A percentile compares a stretch with the other conserved stretches of the same genome.
Evolutionary conservation across 768 basidiomycete species (phyloP).

Genomic region (Boletus insuetus): DNA sequence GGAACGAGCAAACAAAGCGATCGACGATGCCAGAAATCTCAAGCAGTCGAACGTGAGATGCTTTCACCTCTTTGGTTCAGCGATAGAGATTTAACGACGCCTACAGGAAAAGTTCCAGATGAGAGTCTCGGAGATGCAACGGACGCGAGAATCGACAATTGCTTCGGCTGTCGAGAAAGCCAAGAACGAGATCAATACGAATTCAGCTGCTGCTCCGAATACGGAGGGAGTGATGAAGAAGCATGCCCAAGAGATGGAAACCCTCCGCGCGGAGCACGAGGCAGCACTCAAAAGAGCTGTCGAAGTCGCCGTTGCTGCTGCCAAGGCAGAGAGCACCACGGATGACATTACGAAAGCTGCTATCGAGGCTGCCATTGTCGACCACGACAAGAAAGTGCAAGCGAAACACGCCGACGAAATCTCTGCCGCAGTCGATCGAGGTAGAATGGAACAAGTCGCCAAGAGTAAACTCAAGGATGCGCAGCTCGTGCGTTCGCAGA

Average conservation of each 20-base stretch:
- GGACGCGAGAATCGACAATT: slow-evolving; percentile 51
- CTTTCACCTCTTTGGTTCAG: not conserved
- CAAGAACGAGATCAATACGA: slow-evolving; percentile 42
- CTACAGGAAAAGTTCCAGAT: slow-evolving; percentile 60
- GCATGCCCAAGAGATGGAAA: slow-evolving; percentile 59
- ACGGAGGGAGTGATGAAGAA: slow-evolving; percentile 44
- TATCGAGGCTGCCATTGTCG: slow-evolving; percentile 46
- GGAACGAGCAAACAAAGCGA: slow-evolving; percentile 43
- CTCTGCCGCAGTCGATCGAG: slow-evolving; percentile 62
- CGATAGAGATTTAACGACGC: slow-evolving; percentile 1
- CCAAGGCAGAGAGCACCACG: slow-evolving; percentile 34
- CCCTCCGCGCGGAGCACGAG: slow-evolving; percentile 54
- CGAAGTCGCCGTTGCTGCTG: slow-evolving; percentile 40
- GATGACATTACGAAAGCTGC: slow-evolving; percentile 43
- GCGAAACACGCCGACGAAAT: slow-evolving; percentile 54
- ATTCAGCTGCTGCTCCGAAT: slow-evolving; percentile 17
- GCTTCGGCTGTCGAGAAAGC: slow-evolving; percentile 56
- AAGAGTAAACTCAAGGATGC: slow-evolving; percentile 70
- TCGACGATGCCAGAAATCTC: slow-evolving; percentile 42
- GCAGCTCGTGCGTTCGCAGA: slow-evolving; percentile 60
- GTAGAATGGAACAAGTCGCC: slow-evolving; percentile 58
- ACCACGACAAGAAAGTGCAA: slow-evolving; percentile 47
- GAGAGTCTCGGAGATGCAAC: slow-evolving; percentile 51
- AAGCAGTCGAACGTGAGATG: slow-evolving; percentile 32
- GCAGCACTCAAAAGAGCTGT: slow-evolving; percentile 52